These are phyloP conservation scores for Penicillium dipodomyicola DNA, from an alignment of 495 filamentous ascomycete genomes.

Conservation along the genomic window DNA sequence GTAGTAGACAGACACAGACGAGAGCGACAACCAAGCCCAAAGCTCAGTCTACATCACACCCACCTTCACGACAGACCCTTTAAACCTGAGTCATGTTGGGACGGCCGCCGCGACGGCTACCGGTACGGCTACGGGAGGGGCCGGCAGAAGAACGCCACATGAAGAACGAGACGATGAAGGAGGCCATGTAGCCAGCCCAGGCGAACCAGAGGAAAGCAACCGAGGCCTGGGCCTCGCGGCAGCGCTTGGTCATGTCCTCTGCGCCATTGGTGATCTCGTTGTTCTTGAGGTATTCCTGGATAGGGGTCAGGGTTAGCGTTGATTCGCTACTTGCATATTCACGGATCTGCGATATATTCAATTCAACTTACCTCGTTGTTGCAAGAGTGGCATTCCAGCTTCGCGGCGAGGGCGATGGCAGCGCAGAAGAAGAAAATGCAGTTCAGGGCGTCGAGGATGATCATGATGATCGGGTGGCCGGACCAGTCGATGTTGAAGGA, in stretches of 20 bases:
- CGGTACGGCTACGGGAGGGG: constrained; percentile 41
- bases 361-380: constrained; percentile 53
- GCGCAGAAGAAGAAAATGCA: constrained; percentile 63
- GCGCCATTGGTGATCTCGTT: constrained; percentile 64
- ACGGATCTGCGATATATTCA: background rate
- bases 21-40: background rate
- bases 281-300: constrained; percentile 43
- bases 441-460: constrained; percentile 59
- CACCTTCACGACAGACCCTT: constrained; percentile 12
- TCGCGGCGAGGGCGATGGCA: constrained; percentile 63
- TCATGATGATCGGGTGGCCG: constrained; percentile 52
- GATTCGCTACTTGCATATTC: background rate
- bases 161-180: constrained; percentile 52
- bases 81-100: constrained; percentile 67
- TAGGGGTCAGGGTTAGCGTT: constrained; percentile 3
- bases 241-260: constrained; percentile 52
- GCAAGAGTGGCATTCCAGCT: constrained; percentile 59
- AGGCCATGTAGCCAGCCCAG: constrained; percentile 58
- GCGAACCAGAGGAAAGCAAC: constrained; percentile 72
- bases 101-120: constrained; percentile 44
- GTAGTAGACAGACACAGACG: background rate
- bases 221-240: constrained; percentile 66
- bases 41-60: background rate
- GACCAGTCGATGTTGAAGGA: constrained; percentile 49
- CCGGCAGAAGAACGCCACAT: constrained; percentile 34